Evolutionary conservation across 1,284 basidiomycete species (phyloP), one percentile per base, ranked within the genome.

Genomic region (Ustilago loliicola): DNA sequence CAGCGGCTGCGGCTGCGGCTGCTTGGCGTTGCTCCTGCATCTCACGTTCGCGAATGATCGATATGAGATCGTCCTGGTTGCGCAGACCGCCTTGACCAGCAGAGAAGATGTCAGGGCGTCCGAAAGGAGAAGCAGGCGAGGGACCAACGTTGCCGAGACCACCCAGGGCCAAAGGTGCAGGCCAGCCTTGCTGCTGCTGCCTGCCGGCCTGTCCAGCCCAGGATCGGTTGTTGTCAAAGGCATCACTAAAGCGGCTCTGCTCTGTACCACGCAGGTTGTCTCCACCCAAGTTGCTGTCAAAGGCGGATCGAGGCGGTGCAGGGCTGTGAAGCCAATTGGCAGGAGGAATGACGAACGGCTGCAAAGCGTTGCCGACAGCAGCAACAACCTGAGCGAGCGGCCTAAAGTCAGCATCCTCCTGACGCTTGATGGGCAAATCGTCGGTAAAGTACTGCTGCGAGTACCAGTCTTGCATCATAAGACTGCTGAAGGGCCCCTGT

Each of bases 401-500:
- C 50, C 84, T 83, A 60, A 87, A 88, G 9, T 86, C 84, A 29
- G 61, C 51, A 48, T 87, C 87, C 32, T 83, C 81, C 8, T 81
- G 91, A 56, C 94, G 91, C 83, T 92, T 94, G 90, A 96, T 92
- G 38, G 93, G 91, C 32, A 98, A 89, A 73, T 94, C 92, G 52
- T 91, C 89, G n/a, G 91, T 89, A 86, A 99, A 98, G 88, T 97
- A 99, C 17, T 92, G 92, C 83, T 93, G 93, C 63, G 94, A 91
- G 86, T 92, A 93, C 96, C 96, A 98, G 80, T 94, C 94, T 88
- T 98, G 95, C 96, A 99, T 98, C 70, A 93, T 86, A 73, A 92
- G 91, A 29, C 93, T 94, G 48, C 90, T 90, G 89, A 98, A 99
- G 2, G 96, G 96, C 91, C 95, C 95, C 90, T 98, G 95, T 54